Evolutionary conservation across 495 filamentous ascomycete species (phyloP).

Genomic region (Hypomontagnella monticulosa): DNA sequence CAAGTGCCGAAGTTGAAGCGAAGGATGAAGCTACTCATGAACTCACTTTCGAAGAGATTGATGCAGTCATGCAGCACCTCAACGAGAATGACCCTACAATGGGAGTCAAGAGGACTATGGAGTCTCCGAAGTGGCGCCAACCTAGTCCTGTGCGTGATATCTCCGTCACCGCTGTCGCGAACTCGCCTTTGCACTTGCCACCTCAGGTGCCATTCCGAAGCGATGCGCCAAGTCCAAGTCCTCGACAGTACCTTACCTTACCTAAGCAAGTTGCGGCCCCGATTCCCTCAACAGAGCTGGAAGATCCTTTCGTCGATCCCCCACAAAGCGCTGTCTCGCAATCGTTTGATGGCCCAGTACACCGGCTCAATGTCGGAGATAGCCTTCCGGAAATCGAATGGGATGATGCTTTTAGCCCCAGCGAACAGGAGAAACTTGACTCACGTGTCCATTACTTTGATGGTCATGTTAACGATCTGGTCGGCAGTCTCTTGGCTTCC

Average conservation of each 20-base stretch:
- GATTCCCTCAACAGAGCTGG: constrained; percentile 51
- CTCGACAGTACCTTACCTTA: constrained; percentile 62
- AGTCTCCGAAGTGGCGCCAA: constrained; percentile 57
- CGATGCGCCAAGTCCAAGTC: constrained; percentile 81
- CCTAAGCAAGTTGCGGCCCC: constrained; percentile 47
- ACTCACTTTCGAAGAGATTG: constrained; percentile 80
- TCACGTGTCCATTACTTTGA: constrained; percentile 83
- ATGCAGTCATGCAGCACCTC: constrained; percentile 85
- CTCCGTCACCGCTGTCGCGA: constrained; percentile 50
- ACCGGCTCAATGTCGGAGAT: constrained; percentile 70
- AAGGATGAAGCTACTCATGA: constrained; percentile 45
- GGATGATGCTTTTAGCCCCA: constrained; percentile 85
- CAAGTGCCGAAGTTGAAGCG: constrained; percentile 25
- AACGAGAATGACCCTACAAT: constrained; percentile 75
- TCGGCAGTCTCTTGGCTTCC: constrained; percentile 79
- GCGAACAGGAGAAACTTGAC: constrained; percentile 82
- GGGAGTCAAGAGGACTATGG: constrained; percentile 70
- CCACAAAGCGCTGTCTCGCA: constrained; percentile 47
- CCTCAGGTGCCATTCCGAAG: constrained; percentile 67
- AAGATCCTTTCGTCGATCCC: constrained; percentile 61
- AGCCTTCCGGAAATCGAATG: constrained; percentile 84
- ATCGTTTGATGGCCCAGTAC: constrained; percentile 65
- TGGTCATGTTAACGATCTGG: constrained; percentile 82
- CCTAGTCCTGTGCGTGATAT: constrained; percentile 51
- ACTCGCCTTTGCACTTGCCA: constrained; percentile 63